A percentile compares a stretch with the other conserved stretches of the same genome.
Evolutionary conservation across 805 yeast species (phyloP).

Genomic region (Candida railenensis): DNA sequence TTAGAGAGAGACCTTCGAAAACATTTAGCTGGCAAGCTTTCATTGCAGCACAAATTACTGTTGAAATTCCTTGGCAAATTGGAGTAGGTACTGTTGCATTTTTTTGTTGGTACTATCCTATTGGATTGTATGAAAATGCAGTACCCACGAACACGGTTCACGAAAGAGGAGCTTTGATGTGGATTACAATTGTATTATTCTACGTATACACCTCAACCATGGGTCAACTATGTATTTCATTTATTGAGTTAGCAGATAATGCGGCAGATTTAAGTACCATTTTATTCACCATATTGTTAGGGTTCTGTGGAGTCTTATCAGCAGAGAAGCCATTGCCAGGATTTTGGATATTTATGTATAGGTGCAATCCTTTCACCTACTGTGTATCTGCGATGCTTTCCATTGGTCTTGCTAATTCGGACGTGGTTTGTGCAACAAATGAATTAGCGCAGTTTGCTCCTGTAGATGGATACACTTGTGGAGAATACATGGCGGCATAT

Average conservation of each 20-base stretch:
- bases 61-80: conserved; percentile 66
- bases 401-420: conserved; percentile 27
- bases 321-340: conserved; percentile 55
- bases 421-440: conserved; percentile 20
- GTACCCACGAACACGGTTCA: conserved; percentile 21
- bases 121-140: conserved; percentile 24
- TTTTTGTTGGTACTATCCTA: conserved; percentile 53
- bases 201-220: conserved; percentile 55
- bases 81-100: conserved; percentile 64
- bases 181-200: conserved; percentile 42
- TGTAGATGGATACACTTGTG: conserved; percentile 27
- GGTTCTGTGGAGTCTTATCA: conserved; percentile 78
- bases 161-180: conserved; percentile 58
- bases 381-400: conserved; percentile 28
- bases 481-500: conserved; percentile 24
- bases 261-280: conserved; percentile 62
- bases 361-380: conserved; percentile 35
- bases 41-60: conserved; percentile 57
- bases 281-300: conserved; percentile 59
- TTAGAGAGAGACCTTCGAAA: conserved; percentile 71
- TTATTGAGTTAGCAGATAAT: conserved; percentile 55
- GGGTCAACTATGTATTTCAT: conserved; percentile 60
- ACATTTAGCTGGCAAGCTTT: conserved; percentile 68
- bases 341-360: conserved; percentile 51
- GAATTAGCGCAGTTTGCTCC: conserved; percentile 26